Evolutionary conservation across 2,329 filamentous ascomycete species (phyloP).

Genomic region (Ophiostoma australiae): DNA sequence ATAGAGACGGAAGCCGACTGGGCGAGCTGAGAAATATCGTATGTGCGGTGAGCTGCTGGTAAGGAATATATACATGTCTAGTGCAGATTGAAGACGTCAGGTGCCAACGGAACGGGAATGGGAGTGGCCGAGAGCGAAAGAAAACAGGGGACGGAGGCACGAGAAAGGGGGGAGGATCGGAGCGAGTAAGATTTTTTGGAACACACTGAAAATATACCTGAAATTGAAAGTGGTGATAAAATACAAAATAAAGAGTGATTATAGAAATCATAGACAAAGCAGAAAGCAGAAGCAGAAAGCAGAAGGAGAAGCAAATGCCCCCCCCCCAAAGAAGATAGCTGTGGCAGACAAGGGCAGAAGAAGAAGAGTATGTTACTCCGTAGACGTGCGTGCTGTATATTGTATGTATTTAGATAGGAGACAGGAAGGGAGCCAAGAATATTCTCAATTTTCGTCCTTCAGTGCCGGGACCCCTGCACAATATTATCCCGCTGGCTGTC

Average conservation of each 20-base stretch:
- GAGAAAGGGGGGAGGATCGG: slow-evolving; percentile 11
- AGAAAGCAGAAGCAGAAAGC: not conserved
- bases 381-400: too few relatives aligned
- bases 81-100: slow-evolving; percentile 10
- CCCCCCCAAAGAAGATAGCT: not conserved
- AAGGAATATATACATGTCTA: not conserved
- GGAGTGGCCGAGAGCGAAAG: slow-evolving; percentile 6
- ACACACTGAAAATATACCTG: not conserved
- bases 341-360: not conserved
- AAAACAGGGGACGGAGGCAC: slow-evolving; percentile 10
- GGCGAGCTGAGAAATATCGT: slow-evolving; percentile 11
- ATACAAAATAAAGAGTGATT: not conserved
- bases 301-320: not conserved
- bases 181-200: not conserved
- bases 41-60: slow-evolving; percentile 12
- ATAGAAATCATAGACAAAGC: not conserved
- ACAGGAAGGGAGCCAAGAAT: not conserved
- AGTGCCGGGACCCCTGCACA: not conserved
- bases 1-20: not conserved
- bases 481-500: not conserved
- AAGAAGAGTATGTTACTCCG: not conserved
- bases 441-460: not conserved
- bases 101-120: slow-evolving; percentile 15
- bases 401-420: not conserved
- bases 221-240: not conserved